Evolutionary conservation across 345 rosid genomes (phyloP).

Genomic region (Boechera stricta): DNA sequence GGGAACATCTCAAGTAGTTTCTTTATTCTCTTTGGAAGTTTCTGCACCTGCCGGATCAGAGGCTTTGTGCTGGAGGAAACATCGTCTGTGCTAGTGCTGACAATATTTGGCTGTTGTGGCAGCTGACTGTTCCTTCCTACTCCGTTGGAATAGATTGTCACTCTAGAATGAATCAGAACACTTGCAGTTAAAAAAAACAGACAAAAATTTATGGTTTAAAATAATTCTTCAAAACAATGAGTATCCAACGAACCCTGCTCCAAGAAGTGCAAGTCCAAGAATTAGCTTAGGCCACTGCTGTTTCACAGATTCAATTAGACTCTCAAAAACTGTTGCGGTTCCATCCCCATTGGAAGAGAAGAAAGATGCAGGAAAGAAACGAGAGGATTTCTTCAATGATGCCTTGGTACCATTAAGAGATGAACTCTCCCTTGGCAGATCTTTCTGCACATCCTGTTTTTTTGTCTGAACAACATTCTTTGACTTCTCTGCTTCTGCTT

Average conservation of each 20-base stretch:
- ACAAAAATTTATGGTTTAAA: constrained; percentile 14
- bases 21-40: constrained; percentile 72
- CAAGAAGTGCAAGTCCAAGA: constrained; percentile 72
- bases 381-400: constrained; percentile 83
- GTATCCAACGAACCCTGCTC: constrained; percentile 73
- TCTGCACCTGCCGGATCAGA: constrained; percentile 61
- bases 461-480: constrained; percentile 63
- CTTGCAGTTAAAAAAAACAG: constrained; percentile 18
- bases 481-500: constrained; percentile 70
- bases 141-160: constrained; percentile 70
- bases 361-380: constrained; percentile 97
- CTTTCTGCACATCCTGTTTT: constrained; percentile 82
- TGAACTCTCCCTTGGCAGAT: constrained; percentile 65
- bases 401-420: constrained; percentile 69
- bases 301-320: constrained; percentile 65
- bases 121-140: constrained; percentile 63
- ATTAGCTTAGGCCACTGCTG: constrained; percentile 84
- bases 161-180: constrained; percentile 54
- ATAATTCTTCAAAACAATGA: constrained; percentile 31
- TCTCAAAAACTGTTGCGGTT: constrained; percentile 69
- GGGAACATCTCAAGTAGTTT: constrained; percentile 81
- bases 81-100: constrained; percentile 75
- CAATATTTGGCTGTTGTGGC: constrained; percentile 70
- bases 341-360: constrained; percentile 84
- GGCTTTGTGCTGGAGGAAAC: constrained; percentile 78